phyloP scores from a whole-genome alignment of 768 basidiomycete genomes.

The Serendipita vermifera region DNA sequence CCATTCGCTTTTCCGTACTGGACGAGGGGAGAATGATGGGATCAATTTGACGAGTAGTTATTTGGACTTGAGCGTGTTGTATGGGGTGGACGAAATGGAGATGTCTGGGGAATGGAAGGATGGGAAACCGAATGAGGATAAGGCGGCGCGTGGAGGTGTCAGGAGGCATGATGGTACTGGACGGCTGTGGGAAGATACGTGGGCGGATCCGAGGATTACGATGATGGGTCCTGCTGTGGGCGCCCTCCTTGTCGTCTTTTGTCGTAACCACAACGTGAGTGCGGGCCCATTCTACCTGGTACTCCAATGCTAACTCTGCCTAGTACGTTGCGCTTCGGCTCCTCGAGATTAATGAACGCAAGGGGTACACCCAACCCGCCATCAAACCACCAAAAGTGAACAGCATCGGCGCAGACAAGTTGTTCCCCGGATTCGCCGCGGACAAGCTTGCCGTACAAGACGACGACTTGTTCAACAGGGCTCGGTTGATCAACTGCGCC shows the following conservation, averaged over 20 bases:
- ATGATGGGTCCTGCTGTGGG: constrained; percentile 61
- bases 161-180: constrained; percentile 44
- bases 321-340: constrained; percentile 61
- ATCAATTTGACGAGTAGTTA: constrained; percentile 60
- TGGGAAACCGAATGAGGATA: no score
- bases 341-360: constrained; percentile 52
- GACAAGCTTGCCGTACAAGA: constrained; percentile 36
- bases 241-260: constrained; percentile 55
- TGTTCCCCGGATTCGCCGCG: background rate
- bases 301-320: background rate
- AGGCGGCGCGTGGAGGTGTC: no score
- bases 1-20: constrained; percentile 60
- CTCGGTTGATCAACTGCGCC: constrained; percentile 54
- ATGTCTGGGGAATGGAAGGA: no score
- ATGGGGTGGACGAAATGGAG: constrained; percentile 44
- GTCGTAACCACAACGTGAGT: constrained; percentile 61
- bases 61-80: constrained; percentile 61
- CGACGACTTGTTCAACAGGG: constrained; percentile 62
- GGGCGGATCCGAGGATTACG: constrained; percentile 51
- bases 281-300: background rate
- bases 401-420: background rate
- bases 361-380: constrained; percentile 29
- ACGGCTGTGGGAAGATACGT: constrained; percentile 50
- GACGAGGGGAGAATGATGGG: constrained; percentile 30
- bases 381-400: constrained; percentile 7